Evolutionary conservation across 108 stramenopile genomes (phyloP), one percentile per base, ranked within the genome.

Genomic region (Aurantiochytrium sp.): DNA sequence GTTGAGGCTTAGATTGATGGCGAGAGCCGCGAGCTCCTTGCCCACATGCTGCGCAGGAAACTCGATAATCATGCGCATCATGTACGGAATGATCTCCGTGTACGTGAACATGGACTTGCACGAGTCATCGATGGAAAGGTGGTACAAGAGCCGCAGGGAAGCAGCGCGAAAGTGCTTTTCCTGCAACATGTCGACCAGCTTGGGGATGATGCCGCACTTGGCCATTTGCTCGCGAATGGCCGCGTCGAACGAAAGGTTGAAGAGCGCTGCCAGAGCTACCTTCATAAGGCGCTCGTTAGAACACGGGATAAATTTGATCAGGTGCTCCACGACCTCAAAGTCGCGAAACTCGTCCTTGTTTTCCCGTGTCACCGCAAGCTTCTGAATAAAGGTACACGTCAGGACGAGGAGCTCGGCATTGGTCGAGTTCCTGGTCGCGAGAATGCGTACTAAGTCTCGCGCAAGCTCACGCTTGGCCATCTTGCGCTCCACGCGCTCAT

Each of bases 231-330:
- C 86, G 52, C 87, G 85, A 30, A 86, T 19, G 31, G 55, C 90
- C 42, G 52, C 39, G 65, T 94, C 92, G 87, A 94, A 94, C 68
- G 89, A 87, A 24, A 94, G 91, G 42, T 94, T 94, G 90, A 91
- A 93, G 12, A 94, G 87, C 32, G 93, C 68, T 32, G 92, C 59
- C 3, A 94, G 86, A 4, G 87, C 59, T 42, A 90, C 87, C 10
- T 68, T 50, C 37, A 89, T 86, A 4, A 94, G 85, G 32, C 89
- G 59, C 34, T 89, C 89, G 48, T 90, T 87, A 4, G 86, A 88
- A 87, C 92, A 92, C 39, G 93, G 91, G 17, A 86, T 19, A 24
- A 22, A 32, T 4, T 55, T 37, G 48, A 91, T 52, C n/a, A 92
- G 68, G 52, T 69, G 22, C 37, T 24, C 55, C 48, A 54, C 89